Conservation (phyloP, 2,329 filamentous ascomycete species). For the Pseudogymnoascus sp. region DNA sequence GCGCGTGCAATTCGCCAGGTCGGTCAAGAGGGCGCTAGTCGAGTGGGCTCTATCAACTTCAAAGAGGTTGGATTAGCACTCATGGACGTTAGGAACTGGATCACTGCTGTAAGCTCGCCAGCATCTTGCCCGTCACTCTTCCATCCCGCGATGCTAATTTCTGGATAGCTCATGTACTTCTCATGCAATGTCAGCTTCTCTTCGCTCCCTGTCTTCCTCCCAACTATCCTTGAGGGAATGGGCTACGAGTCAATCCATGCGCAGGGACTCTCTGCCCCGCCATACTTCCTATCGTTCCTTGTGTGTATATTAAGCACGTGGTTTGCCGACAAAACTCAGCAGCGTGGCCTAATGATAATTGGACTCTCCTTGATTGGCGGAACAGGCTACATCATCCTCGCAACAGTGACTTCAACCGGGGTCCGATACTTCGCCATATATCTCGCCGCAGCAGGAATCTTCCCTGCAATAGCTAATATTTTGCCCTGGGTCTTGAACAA, state of each 20-base stretch:
- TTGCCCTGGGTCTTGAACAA: constrained; percentile 65
- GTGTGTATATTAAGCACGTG: constrained; percentile 53
- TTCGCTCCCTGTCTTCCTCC: constrained; percentile 56
- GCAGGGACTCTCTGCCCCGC: constrained; percentile 64
- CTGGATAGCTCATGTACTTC: constrained; percentile 44
- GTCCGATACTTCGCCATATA: constrained; percentile 41
- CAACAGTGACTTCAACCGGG: constrained; percentile 39
- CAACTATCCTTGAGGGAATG: constrained; percentile 56
- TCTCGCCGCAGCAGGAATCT: constrained; percentile 52
- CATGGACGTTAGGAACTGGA: constrained; percentile 40
- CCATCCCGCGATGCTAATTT: constrained; percentile 13
- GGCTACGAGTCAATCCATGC: constrained; percentile 59
- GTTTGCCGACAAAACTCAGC: constrained; percentile 56
- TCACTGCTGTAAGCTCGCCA: constrained; percentile 32
- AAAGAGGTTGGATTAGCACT: constrained; percentile 41
- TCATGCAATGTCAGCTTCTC: constrained; percentile 57
- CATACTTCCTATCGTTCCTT: constrained; percentile 60
- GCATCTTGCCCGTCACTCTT: neutral
- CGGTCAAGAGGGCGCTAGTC: constrained; percentile 40
- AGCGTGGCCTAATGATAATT: constrained; percentile 54
- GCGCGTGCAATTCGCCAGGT: constrained; percentile 45
- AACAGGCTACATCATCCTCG: constrained; percentile 57
- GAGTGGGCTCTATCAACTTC: constrained; percentile 38
- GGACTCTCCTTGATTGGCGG: constrained; percentile 48
- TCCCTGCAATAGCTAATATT: constrained; percentile 61